Evolutionary conservation across 2,329 filamentous ascomycete genomes (phyloP).

Genomic region (Pestalotiopsis sp.): DNA sequence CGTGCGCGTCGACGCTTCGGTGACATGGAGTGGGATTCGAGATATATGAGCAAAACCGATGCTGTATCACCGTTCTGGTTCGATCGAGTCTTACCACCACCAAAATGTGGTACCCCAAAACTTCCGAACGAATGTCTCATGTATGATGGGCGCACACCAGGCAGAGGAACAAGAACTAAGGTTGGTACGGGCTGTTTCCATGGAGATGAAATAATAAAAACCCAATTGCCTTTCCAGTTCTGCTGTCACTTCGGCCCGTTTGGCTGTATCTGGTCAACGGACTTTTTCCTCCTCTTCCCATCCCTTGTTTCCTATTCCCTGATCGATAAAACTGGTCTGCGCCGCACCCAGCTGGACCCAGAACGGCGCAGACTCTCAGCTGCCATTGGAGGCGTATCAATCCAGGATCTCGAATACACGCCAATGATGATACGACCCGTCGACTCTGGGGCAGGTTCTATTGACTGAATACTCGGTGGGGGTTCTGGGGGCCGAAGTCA

Average conservation of each 20-base stretch:
- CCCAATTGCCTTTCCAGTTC: not conserved
- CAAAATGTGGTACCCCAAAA: slow-evolving; percentile 8
- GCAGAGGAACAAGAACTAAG: too few species aligned
- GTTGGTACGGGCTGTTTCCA: not conserved
- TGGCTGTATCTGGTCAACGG: not conserved
- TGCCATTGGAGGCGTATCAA: not conserved
- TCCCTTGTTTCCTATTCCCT: not conserved
- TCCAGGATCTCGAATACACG: not conserved
- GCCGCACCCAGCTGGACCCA: not conserved
- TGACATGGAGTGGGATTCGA: not conserved
- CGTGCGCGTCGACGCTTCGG: not conserved
- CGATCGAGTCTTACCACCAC: slow-evolving; percentile 2
- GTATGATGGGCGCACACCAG: not conserved
- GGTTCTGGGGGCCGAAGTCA: not conserved
- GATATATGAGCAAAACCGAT: not conserved
- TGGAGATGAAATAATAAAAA: not conserved
- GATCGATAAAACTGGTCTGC: not conserved
- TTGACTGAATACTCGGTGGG: not conserved
- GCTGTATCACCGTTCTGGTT: not conserved
- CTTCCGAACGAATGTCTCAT: slow-evolving; percentile 10
- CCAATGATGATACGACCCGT: not conserved
- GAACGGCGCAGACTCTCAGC: not conserved
- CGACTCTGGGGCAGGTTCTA: not conserved
- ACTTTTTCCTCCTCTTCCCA: not conserved
- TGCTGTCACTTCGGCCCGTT: too few species aligned